Conservation (phyloP, 768 basidiomycete genomes). For the Mycena epipterygia region DNA sequence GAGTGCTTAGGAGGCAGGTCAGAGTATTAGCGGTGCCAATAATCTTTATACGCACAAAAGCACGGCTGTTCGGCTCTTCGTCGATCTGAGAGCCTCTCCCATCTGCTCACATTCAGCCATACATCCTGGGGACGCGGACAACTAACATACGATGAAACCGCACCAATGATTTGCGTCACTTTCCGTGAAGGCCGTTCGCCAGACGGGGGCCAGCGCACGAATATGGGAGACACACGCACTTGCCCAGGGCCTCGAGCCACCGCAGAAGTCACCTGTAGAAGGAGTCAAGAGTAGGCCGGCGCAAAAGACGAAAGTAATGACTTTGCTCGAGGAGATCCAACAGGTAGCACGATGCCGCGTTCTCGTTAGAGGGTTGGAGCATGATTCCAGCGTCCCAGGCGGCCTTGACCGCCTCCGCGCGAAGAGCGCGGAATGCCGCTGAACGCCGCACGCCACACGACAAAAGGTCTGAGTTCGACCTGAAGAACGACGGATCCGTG, state of each 20-base stretch:
- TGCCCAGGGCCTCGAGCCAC: slow-evolving; percentile 15
- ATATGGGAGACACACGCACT: slow-evolving; percentile 19
- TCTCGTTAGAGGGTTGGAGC: slow-evolving; percentile 21
- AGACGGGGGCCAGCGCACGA: slow-evolving; percentile 8
- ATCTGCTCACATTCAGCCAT: not conserved
- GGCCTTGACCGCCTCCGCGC: slow-evolving; percentile 9
- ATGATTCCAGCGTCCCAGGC: slow-evolving; percentile 23
- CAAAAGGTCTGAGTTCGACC: not conserved
- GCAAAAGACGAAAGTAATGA: not conserved
- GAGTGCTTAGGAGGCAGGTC: slow-evolving; percentile 1
- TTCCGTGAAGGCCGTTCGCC: not conserved
- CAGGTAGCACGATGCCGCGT: slow-evolving; percentile 26
- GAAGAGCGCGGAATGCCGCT: not conserved
- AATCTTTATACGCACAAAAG: slow-evolving; percentile 20
- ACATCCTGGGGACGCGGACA: too few species aligned
- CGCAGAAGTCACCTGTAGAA: not conserved
- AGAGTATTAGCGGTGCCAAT: not conserved
- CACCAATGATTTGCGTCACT: slow-evolving; percentile 3
- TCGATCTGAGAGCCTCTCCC: slow-evolving; percentile 1
- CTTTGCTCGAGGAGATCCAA: slow-evolving; percentile 22
- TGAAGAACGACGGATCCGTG: not conserved
- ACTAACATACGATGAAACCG: slow-evolving; percentile 17
- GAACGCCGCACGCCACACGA: slow-evolving; percentile 16
- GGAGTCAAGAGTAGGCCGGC: too few species aligned
- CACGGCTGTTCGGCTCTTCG: slow-evolving; percentile 3